Conservation (phyloP, 2,329 filamentous ascomycete genomes). For the Dothidotthia symphoricarpi region DNA sequence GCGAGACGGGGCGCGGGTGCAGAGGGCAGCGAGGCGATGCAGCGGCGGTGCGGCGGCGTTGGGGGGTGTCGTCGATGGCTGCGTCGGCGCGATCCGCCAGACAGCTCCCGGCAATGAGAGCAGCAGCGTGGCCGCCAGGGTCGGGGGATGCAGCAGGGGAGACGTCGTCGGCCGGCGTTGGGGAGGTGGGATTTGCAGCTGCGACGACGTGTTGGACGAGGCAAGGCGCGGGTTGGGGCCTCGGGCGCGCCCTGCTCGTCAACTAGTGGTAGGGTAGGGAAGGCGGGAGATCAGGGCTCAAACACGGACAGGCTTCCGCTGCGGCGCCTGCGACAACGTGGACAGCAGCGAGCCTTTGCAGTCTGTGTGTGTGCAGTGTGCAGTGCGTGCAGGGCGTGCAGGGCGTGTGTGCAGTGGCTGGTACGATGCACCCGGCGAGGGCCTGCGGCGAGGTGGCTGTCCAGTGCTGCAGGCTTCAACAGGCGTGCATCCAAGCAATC, state of each 20-base stretch:
- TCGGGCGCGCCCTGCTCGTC: constrained; percentile 7
- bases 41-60: constrained; percentile 17
- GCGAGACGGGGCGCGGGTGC: constrained; percentile 22
- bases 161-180: constrained; percentile 5
- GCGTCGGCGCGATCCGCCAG: constrained; percentile 17
- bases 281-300: constrained; percentile 9
- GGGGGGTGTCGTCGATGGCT: constrained; percentile 15
- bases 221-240: constrained; percentile 9
- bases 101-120: constrained; percentile 18
- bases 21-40: constrained; percentile 23
- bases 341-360: constrained; percentile 1
- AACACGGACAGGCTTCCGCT: constrained; percentile 1
- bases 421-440: too few relatives aligned
- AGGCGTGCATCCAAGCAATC: constrained; percentile 2
- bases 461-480: constrained; percentile 1
- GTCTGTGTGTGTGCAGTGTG: too few relatives aligned
- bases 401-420: too few relatives aligned
- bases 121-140: constrained; percentile 1
- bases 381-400: too few relatives aligned
- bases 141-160: constrained; percentile 5
- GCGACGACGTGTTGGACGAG: constrained; percentile 7
- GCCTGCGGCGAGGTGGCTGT: constrained; percentile 3
- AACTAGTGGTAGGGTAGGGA: constrained; percentile 2
- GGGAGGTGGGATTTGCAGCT: constrained; percentile 3
- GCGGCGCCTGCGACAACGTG: background rate